phyloP scores from a whole-genome alignment of 2,329 filamentous ascomycete genomes.

The Xenoacremonium recifei region DNA sequence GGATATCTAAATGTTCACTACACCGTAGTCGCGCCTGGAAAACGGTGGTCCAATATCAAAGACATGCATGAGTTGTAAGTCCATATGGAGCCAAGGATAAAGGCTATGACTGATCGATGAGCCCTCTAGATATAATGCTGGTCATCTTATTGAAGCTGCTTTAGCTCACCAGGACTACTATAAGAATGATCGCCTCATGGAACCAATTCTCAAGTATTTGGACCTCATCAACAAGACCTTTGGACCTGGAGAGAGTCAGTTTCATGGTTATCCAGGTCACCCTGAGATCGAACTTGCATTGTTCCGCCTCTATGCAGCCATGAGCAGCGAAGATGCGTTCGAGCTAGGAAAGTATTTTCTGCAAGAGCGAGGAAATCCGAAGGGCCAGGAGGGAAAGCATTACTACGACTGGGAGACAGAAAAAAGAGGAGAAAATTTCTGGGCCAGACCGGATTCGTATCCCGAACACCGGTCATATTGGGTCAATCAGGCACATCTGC shows the following conservation, averaged over 20 bases:
- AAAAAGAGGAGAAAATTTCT: conserved; percentile 47
- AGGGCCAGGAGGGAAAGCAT: conserved; percentile 45
- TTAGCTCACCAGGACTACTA: conserved; percentile 55
- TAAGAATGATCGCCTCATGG: conserved; percentile 49
- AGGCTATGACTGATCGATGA: not conserved
- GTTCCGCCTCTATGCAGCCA: conserved; percentile 35
- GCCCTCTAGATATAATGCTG: conserved; percentile 49
- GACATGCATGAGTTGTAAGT: conserved; percentile 61
- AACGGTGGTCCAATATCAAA: conserved; percentile 56
- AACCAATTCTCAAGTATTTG: conserved; percentile 54
- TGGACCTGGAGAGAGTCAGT: conserved; percentile 47
- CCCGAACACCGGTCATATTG: conserved; percentile 38
- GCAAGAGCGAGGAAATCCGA: conserved; percentile 54
- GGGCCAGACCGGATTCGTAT: conserved; percentile 47
- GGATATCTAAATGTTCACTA: conserved; percentile 65
- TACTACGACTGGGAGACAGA: conserved; percentile 55
- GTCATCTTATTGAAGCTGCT: conserved; percentile 61
- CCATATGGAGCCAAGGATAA: not conserved
- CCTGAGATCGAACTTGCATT: conserved; percentile 48
- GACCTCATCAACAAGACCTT: conserved; percentile 50
- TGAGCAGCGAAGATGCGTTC: conserved; percentile 35
- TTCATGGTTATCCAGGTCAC: conserved; percentile 56
- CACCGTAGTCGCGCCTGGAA: conserved; percentile 55
- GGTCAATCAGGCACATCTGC: conserved; percentile 58
- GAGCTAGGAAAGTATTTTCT: conserved; percentile 56